phyloP scores from a whole-genome alignment of 345 rosid species.

The Rhodomyrtus tomentosa region DNA sequence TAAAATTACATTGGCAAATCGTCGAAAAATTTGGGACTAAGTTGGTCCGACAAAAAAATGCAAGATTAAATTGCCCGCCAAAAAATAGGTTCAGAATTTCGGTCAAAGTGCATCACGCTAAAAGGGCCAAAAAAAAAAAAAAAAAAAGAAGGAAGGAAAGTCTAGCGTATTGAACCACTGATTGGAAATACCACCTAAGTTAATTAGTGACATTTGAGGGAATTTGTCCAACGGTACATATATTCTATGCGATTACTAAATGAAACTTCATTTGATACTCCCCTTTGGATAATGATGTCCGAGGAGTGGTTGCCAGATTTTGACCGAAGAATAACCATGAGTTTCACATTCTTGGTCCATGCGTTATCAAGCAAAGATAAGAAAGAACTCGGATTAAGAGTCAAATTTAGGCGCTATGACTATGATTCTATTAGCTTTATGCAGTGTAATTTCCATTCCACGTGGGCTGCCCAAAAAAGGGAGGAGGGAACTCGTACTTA shows the following conservation, averaged over 20 bases:
- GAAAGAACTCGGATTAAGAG: not conserved
- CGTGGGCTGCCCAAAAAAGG: not conserved
- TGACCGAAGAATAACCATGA: not conserved
- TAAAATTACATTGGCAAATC: not conserved
- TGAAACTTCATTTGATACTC: no score
- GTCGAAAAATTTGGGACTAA: accelerated
- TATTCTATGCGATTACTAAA: no score
- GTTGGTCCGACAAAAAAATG: no score
- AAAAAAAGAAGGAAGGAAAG: not conserved
- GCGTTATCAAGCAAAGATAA: not conserved
- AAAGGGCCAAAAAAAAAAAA: not conserved
- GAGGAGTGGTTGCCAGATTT: not conserved
- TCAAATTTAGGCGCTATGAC: not conserved
- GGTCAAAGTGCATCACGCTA: not conserved
- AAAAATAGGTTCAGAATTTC: no score
- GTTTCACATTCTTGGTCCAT: not conserved
- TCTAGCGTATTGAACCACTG: not conserved
- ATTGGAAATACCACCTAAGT: not conserved
- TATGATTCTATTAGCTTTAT: not conserved
- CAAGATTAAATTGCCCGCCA: no score
- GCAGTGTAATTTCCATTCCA: not conserved
- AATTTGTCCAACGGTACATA: no score
- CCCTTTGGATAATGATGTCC: not conserved
- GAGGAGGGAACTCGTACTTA: not conserved
- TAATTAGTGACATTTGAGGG: no score